Conservation (phyloP, 768 basidiomycete genomes). For the Podaxis sp. region DNA sequence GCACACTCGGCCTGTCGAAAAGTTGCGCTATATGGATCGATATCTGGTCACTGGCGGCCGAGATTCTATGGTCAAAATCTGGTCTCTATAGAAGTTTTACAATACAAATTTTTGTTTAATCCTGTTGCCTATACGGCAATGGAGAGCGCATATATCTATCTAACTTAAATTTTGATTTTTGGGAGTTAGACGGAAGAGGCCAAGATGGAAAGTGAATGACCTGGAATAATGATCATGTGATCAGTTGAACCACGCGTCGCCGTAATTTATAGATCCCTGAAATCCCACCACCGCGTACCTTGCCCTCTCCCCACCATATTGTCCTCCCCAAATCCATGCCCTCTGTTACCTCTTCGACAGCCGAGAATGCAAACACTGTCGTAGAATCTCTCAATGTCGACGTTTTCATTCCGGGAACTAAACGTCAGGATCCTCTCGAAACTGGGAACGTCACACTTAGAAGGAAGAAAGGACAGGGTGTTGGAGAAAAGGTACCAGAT, state of each 20-base stretch:
- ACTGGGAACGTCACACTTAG: not conserved
- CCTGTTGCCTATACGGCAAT: not conserved
- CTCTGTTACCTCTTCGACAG: not conserved
- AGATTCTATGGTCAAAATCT: conserved; percentile 86
- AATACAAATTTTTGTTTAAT: not conserved
- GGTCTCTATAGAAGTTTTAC: conserved; percentile 66
- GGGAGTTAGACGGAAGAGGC: not conserved
- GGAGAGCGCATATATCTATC: not conserved
- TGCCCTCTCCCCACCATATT: not conserved
- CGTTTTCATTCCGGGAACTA: not conserved
- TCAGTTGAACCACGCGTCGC: conserved; percentile 15
- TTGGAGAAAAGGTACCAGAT: conserved; percentile 41
- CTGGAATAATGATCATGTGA: conserved; percentile 6
- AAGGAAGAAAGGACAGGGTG: not conserved
- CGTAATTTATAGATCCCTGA: conserved; percentile 8
- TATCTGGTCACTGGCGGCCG: conserved; percentile 90
- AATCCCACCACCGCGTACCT: no score
- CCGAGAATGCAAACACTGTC: not conserved
- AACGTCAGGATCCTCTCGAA: not conserved
- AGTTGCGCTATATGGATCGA: conserved; percentile 92
- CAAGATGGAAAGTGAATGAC: not conserved
- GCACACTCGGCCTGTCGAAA: conserved; percentile 87
- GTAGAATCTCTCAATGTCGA: not conserved
- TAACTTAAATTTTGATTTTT: not conserved
- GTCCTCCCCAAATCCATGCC: not conserved